Base-by-base conservation (phyloP, 2,329 filamentous ascomycete species). In the Macrophomina pseudophaseolina region DNA sequence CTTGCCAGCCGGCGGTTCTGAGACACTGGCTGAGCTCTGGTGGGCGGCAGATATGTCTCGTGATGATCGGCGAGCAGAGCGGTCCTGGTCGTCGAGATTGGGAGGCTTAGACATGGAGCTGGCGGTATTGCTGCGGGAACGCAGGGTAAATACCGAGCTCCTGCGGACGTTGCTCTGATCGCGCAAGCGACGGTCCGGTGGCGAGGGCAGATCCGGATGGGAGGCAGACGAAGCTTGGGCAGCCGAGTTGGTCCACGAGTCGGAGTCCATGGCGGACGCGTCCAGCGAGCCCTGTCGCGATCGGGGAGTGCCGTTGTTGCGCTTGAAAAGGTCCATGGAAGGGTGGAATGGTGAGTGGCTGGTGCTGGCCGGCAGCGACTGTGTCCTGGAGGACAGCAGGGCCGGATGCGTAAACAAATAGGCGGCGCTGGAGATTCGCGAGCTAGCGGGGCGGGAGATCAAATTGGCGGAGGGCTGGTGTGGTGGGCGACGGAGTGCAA, bases 311-410 rank as follows among this genome's bases (percentile, higher is more conserved):
- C 70, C 68, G 66, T 74, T 74, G 69, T 66, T 75, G 68, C 77
- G 78, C 73, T 78, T 75, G 59, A 76, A 78, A 35, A 72, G 68
- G 69, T 78, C 78, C 77, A 79, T 78, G 38, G 72, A 69, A 48
- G 69, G 44, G 42, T 11, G 18, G 64, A 58, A 40, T 23, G 16
- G 11, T 38, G 35, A 42, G 59, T 23, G 52, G 46, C 35, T 59
- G 54, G 38, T 49, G 64, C 64, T 66, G 64, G 18, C 53, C 64
- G 33, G 64, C 64, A 66, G 64, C 64, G 23, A 60, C 53, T 59
- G 64, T 60, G 53, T 60, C 64, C 35, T 35, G 38, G 23, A 38
- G 38, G 33, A 42, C 53, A 51, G 53, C 53, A 59, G 54, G 35
- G 54, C 53, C 54, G 46, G 32, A 28, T 42, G 63, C 38, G 18